Base-by-base conservation (phyloP, 345 rosid genomes). In the Cardiospermum halicacabum region DNA sequence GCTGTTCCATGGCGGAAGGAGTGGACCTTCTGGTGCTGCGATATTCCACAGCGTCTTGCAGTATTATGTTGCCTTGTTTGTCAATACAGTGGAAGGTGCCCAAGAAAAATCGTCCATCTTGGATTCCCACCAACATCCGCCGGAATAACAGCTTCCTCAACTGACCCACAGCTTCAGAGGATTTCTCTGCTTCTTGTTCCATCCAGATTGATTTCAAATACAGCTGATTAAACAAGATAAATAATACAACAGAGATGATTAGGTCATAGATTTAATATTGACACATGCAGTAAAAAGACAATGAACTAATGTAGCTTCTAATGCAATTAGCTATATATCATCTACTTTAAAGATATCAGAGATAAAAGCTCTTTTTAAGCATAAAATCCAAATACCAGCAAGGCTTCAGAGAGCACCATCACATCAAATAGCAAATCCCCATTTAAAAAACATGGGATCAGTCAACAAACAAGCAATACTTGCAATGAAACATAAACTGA, bases 71-170 rank as follows among this genome's bases (percentile, higher is more conserved):
- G 19, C 96, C 96, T 83, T 94, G 95, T 77, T 89, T 89, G 80
- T 91, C 99, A 10, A 88, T 72, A 70, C 97, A 91, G 68, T 94
- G 92, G 76, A 91, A 91, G n/a, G 66, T 74, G 2, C 99, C 97
- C 73, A 87, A 66, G 84, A 94, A 94, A 78, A 88, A 90, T 68
- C 97, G 83, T 0, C 96, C 96, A 16, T 93, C 98, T 74, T 85
- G 82, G 40, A 90, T 85, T 49, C 94, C 98, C 5, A 88, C 83
- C 28, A 90, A 83, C 92, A 90, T 85, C 37, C 81, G 80, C 25
- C 83, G 89, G 51, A 85, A 87, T 60, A 94, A 71, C 34, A 91
- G 82, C 74, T 76, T 82, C 82, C 79, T 84, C 54, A 71, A 81
- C 56, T 66, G 74, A 30, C 76, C 63, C 53, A 80, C 86, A 8